Evolutionary conservation across 2,329 filamentous ascomycete species (phyloP).

Genomic region (Atkinsonella hypoxylon): DNA sequence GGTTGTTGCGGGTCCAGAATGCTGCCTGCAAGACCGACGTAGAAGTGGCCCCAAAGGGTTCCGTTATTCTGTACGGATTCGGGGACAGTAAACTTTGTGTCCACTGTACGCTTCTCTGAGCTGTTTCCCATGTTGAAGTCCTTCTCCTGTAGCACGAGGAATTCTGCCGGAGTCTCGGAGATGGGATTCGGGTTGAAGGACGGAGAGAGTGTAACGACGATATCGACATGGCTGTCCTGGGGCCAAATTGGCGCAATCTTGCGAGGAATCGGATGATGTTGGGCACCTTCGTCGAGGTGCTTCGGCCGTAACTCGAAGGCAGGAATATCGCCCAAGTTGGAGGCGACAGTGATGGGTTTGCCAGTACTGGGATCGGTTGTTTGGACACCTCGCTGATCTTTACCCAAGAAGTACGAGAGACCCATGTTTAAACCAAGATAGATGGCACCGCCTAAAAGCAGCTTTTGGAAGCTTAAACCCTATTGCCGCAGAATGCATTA

Average conservation of each 20-base stretch:
- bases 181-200: slow-evolving; percentile 59
- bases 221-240: slow-evolving; percentile 63
- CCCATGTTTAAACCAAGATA: slow-evolving; percentile 48
- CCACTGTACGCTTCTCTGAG: slow-evolving; percentile 64
- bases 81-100: slow-evolving; percentile 69
- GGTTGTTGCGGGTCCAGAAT: slow-evolving; percentile 62
- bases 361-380: slow-evolving; percentile 38
- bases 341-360: slow-evolving; percentile 38
- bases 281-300: slow-evolving; percentile 45
- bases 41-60: slow-evolving; percentile 92
- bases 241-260: slow-evolving; percentile 83
- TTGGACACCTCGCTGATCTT: slow-evolving; percentile 33
- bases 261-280: slow-evolving; percentile 54
- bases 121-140: slow-evolving; percentile 69
- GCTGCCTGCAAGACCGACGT: slow-evolving; percentile 64
- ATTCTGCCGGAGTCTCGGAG: slow-evolving; percentile 50
- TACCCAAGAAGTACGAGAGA: slow-evolving; percentile 40
- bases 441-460: slow-evolving; percentile 40
- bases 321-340: slow-evolving; percentile 46
- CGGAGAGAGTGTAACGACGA: slow-evolving; percentile 73
- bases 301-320: slow-evolving; percentile 54
- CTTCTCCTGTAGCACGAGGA: slow-evolving; percentile 68
- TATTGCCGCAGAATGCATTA: slow-evolving; percentile 6
- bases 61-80: slow-evolving; percentile 77
- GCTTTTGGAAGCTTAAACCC: slow-evolving; percentile 30